Percentiles rank a stretch among this genome's conserved stretches.
phyloP scores from a whole-genome alignment of 306 rosid genomes.

The Luffa aegyptiaca region DNA sequence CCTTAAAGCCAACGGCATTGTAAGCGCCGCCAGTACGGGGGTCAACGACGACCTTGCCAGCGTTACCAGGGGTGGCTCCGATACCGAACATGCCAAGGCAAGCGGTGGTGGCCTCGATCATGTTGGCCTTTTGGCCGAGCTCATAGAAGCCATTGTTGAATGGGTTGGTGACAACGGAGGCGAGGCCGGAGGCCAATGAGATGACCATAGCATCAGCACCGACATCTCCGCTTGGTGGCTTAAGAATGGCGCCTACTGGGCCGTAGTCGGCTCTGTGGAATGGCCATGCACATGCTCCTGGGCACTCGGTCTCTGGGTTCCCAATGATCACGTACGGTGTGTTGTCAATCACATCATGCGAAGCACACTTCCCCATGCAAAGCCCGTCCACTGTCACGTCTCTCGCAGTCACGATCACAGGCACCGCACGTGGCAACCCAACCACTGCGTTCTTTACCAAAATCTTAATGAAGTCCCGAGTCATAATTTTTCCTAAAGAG shows the following conservation, averaged over 20 bases:
- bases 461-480: no score
- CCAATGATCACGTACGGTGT: conserved; percentile 32
- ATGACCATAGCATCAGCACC: conserved; percentile 41
- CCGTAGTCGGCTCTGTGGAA: conserved; percentile 6
- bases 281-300: conserved; percentile 44
- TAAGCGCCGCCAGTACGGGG: conserved; percentile 17
- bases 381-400: no score
- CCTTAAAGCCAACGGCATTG: conserved; percentile 19
- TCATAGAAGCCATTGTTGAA: conserved; percentile 20
- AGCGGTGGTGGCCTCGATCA: conserved; percentile 14
- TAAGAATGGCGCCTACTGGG: not conserved
- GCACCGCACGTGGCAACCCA: no score
- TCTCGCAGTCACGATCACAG: no score
- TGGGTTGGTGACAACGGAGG: conserved; percentile 43
- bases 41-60: conserved; percentile 18
- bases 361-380: conserved; percentile 21
- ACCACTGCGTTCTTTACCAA: no score
- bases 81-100: conserved; percentile 28
- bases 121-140: not conserved
- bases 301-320: conserved; percentile 44
- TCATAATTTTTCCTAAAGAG: no score
- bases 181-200: conserved; percentile 44
- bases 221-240: conserved; percentile 30
- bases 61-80: conserved; percentile 16
- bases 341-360: conserved; percentile 27